Evolutionary conservation across 257 asterid genomes (phyloP).

Genomic region (Gentiana macrophylla): DNA sequence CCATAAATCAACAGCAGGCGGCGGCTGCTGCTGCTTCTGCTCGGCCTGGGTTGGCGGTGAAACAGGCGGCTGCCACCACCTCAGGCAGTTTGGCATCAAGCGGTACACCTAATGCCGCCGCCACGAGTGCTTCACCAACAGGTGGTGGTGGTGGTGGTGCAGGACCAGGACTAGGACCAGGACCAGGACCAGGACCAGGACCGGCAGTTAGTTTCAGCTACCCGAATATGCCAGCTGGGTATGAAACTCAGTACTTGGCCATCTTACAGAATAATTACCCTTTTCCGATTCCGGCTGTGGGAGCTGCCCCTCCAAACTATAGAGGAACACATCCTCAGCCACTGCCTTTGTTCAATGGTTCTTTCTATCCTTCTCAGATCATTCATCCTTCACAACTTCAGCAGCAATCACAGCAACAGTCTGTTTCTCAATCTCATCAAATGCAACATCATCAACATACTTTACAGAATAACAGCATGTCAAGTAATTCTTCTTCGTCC

Average conservation of each 20-base stretch:
- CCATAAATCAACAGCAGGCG: conserved; percentile 75
- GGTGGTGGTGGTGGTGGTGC: conserved; percentile 17
- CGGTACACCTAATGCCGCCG: conserved; percentile 26
- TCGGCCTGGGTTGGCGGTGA: conserved; percentile 26
- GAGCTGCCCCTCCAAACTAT: conserved; percentile 63
- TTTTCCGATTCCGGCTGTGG: conserved; percentile 67
- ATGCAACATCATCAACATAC: conserved; percentile 40
- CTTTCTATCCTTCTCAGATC: conserved; percentile 76
- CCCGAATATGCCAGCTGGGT: conserved; percentile 51
- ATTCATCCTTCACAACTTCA: conserved; percentile 72
- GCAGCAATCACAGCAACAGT: conserved; percentile 45
- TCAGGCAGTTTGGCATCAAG: conserved; percentile 21
- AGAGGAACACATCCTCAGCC: conserved; percentile 70
- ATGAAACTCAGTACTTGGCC: conserved; percentile 77
- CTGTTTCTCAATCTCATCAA: conserved; percentile 29
- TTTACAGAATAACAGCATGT: conserved; percentile 36
- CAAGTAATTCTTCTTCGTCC: conserved; percentile 52
- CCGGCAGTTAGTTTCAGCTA: conserved; percentile 74
- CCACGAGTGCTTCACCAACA: conserved; percentile 19
- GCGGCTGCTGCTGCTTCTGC: conserved; percentile 41
- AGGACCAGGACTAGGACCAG: no score
- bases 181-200: neutral
- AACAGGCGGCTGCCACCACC: conserved; percentile 14
- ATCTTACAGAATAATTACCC: conserved; percentile 77
- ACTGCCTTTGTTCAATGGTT: conserved; percentile 74